Evolutionary conservation across 2,329 filamentous ascomycete genomes (phyloP), one percentile per base, ranked within the genome.

Genomic region (Venturia effusa): DNA sequence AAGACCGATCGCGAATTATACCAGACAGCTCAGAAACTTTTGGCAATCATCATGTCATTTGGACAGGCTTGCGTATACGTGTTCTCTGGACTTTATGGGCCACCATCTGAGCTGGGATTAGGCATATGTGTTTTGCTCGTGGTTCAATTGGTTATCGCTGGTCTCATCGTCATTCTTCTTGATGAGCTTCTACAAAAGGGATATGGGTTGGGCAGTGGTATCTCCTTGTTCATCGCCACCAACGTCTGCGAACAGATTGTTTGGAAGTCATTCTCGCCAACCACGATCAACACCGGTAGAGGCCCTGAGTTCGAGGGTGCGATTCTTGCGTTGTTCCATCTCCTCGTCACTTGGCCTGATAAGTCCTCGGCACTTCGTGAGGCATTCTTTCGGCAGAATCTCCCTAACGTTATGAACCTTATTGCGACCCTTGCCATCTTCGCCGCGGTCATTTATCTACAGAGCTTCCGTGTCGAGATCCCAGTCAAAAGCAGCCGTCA

Each of bases 201-300:
- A 70, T 99, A 99, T 74, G 62, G 54, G n/a, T 17, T 64, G 32
- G 54, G 62, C 62, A 41, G 24, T 15, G 61, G 61, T 30, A 63
- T 63, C n/a, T 57, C 45, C 30, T 45, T 63, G 24, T 45, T 61
- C 57, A 66, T 99, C 76, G 94, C 94, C 70, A 99, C 94, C 82
- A 97, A 97, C 85, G 97, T 99, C 74, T 99, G 94, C 90, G 94
- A 99, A 84, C 97, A 93, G 65, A 99, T 99, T 78, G 89, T 99
- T 81, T 99, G 94, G 94, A 97, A 97, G 85, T 94, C 95, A 62
- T 97, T 99, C 84, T 97, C 93, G 62, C 95, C 95, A 64, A 97
- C 92, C 66, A 97, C 94, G 75, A 95, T 97, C 82, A 99, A 99
- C 85, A 99, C 95, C 69, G 94, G 94, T 70, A 92, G 94, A 84